Base-by-base conservation (phyloP, 495 filamentous ascomycete genomes). In the Annulohypoxylon bovei region DNA sequence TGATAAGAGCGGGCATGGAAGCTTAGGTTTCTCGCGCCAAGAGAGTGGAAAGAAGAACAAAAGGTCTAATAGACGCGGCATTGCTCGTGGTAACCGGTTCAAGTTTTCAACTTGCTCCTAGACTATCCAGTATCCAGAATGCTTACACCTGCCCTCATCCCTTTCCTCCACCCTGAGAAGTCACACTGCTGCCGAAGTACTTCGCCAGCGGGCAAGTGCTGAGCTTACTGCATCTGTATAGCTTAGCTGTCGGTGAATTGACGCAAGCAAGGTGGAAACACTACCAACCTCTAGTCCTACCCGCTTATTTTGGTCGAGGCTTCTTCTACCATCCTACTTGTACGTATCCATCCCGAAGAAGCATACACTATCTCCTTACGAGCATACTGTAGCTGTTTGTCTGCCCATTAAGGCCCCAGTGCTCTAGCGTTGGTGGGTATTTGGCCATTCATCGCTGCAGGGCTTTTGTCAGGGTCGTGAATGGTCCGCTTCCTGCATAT, bases 391-490 rank as follows among this genome's bases (percentile, higher is more conserved):
- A 65, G 47, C 65, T 72, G 65, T 72, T 68, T 65, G 61, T 62
- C 70, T 68, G 61, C 65, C 70, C 69, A 67, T 68, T 72, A 55
- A 57, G 70, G 70, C 70, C 65, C 65, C 65, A 68, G 60, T 72
- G 46, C 65, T 72, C 64, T 72, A 65, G 70, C 70, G 70, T 65
- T 64, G 70, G 70, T 68, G 39, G 52, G 62, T 40, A 67, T 62
- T 59, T 66, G 73, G 75, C 82, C 81, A 83, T 77, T 82, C 76
- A 79, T 54, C 77, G 76, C 23, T 68, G 69, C 77, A 71, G 78
- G 76, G 62, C 73, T 75, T 65, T 66, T 63, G 59, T 70, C 60
- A 74, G 73, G 72, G 73, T 75, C 56, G 70, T 81, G 75, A 82
- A 74, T 84, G 82, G 80, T 77, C 73, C 72, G 69, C 62, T 27